Percentiles rank a stretch among this genome's conserved stretches.
Conservation (phyloP, 495 filamentous ascomycete genomes). For the Podospora comata region DNA sequence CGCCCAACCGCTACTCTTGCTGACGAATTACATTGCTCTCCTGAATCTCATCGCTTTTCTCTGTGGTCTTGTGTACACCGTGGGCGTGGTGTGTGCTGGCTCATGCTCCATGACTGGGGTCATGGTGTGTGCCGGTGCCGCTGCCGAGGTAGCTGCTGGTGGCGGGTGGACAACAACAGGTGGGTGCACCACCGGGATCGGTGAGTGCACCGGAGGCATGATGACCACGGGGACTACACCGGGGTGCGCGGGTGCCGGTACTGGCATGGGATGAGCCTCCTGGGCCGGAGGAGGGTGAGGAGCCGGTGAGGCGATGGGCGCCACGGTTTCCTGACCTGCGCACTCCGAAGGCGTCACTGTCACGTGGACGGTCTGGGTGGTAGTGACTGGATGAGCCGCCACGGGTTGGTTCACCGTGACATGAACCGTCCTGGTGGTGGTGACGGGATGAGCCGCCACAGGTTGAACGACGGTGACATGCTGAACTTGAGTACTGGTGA, state of each 20-base stretch:
- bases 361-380: not conserved
- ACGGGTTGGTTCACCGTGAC: not conserved
- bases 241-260: not conserved
- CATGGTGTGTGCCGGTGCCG: slow-evolving; percentile 3
- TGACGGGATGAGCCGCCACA: slow-evolving; percentile 2
- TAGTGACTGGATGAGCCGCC: not conserved
- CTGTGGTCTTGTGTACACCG: not conserved
- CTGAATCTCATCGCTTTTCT: not conserved
- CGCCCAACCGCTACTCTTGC: not conserved
- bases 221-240: slow-evolving; percentile 2
- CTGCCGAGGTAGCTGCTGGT: not conserved
- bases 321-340: not conserved
- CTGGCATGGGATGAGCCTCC: not conserved
- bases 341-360: slow-evolving; percentile 1
- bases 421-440: slow-evolving; percentile 2
- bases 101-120: not conserved
- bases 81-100: not conserved
- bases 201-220: not conserved
- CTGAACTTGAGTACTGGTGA: not conserved
- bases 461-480: slow-evolving; percentile 1
- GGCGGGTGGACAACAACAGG: not conserved
- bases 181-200: not conserved
- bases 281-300: not conserved
- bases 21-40: not conserved
- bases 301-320: not conserved